Conservation (phyloP, 345 rosid genomes). For the Citrus medica region DNA sequence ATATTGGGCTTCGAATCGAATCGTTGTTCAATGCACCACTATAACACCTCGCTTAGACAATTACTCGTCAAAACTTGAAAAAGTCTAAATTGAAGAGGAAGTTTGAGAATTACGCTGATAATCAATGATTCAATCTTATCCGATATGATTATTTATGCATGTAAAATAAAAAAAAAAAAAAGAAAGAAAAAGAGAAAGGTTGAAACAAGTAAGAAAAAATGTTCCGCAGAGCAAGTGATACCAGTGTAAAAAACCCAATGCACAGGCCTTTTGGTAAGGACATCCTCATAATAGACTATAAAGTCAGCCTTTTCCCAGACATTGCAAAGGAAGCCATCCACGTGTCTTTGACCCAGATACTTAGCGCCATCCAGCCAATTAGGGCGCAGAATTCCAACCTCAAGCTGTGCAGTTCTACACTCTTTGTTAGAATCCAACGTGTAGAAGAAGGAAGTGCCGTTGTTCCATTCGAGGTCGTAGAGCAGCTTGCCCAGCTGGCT, state of each 20-base stretch:
- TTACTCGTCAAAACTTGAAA: not conserved
- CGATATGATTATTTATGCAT: not conserved
- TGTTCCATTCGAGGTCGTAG: constrained; percentile 67
- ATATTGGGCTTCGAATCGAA: no score
- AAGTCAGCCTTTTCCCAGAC: constrained; percentile 68
- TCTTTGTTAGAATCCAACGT: constrained; percentile 26
- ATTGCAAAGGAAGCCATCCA: constrained; percentile 55
- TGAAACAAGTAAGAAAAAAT: not conserved
- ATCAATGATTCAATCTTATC: no score
- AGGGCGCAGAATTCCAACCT: constrained; percentile 61
- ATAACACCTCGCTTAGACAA: not conserved
- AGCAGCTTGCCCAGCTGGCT: constrained; percentile 42
- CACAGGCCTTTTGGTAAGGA: constrained; percentile 48
- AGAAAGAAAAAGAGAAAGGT: not conserved
- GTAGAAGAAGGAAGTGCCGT: constrained; percentile 55
- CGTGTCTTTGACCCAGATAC: constrained; percentile 49
- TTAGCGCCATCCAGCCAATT: constrained; percentile 54
- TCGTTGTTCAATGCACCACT: no score
- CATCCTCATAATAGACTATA: constrained; percentile 60
- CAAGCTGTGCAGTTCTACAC: constrained; percentile 32
- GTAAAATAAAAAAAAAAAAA: not conserved
- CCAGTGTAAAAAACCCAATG: constrained; percentile 59
- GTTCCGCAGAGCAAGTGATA: not conserved
- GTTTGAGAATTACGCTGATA: not conserved
- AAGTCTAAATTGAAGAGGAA: not conserved